A percentile compares a stretch with the other conserved stretches of the same genome.
These are phyloP conservation scores for Garcia nutans DNA, from an alignment of 345 rosid species.

Conservation along the genomic window DNA sequence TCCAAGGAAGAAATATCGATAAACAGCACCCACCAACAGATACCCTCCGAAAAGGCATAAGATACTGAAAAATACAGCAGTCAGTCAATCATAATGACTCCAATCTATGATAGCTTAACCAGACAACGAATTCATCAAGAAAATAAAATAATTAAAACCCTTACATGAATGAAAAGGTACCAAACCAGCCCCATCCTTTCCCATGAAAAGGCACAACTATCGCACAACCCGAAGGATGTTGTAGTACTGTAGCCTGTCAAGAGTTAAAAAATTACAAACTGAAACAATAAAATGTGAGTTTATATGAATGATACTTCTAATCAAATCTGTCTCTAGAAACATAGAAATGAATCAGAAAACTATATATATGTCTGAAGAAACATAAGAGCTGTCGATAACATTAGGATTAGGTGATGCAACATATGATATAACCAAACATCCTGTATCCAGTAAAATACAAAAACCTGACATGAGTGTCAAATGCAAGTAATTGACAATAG, in stretches of 20 bases:
- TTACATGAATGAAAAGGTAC: conserved; percentile 60
- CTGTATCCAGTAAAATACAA: neutral
- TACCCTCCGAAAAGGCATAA: conserved; percentile 76
- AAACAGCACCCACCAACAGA: conserved; percentile 63
- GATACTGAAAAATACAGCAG: conserved; percentile 43
- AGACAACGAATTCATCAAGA: conserved; percentile 6
- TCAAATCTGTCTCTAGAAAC: neutral
- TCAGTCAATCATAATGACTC: conserved; percentile 22
- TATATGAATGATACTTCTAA: neutral
- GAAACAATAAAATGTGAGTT: conserved; percentile 10
- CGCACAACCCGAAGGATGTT: conserved; percentile 94
- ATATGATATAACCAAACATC: neutral
- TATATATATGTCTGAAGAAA: neutral
- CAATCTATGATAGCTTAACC: conserved; percentile 6
- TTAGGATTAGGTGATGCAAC: neutral
- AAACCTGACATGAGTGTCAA: neutral
- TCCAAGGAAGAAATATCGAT: conserved; percentile 71
- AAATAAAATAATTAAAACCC: conserved; percentile 13
- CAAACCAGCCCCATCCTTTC: conserved; percentile 83
- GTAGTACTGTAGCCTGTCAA: conserved; percentile 58
- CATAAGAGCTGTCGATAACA: neutral
- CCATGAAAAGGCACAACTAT: conserved; percentile 49
- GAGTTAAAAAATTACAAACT: conserved; percentile 15
- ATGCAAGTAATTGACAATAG: too few relatives aligned
- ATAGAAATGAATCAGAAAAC: too few relatives aligned